Conservation (phyloP, 2,329 filamentous ascomycete species). For the Delphinella strobiligena region DNA sequence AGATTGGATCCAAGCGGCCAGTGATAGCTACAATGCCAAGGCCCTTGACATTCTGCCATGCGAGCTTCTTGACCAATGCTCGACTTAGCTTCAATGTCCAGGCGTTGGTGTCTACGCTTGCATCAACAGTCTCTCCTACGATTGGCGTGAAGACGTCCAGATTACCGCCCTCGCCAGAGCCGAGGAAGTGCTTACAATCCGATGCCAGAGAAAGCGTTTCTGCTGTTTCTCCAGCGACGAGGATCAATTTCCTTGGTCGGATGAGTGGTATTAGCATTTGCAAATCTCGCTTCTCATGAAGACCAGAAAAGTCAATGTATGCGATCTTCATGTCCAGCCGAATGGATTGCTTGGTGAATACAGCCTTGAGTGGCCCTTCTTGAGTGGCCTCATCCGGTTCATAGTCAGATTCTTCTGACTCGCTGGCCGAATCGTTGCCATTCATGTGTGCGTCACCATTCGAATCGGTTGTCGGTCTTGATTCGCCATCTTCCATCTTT, state of each 20-base stretch:
- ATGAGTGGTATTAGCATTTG: conserved; percentile 93
- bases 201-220: conserved; percentile 70
- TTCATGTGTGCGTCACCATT: conserved; percentile 13
- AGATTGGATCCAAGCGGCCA: conserved; percentile 47
- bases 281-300: conserved; percentile 87
- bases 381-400: conserved; percentile 38
- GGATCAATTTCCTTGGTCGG: conserved; percentile 82
- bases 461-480: conserved; percentile 9
- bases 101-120: conserved; percentile 93
- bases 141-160: conserved; percentile 67
- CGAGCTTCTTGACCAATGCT: conserved; percentile 69
- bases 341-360: conserved; percentile 52
- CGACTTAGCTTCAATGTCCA: conserved; percentile 91
- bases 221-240: conserved; percentile 67
- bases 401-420: conserved; percentile 39
- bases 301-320: conserved; percentile 80
- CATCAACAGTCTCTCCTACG: conserved; percentile 65
- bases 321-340: conserved; percentile 64
- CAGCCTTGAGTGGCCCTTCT: conserved; percentile 63
- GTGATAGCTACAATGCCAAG: conserved; percentile 89
- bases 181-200: conserved; percentile 62
- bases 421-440: conserved; percentile 21
- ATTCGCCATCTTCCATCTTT: conserved; percentile 18
- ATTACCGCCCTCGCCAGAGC: conserved; percentile 26
- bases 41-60: conserved; percentile 88